Evolutionary conservation across 352 stramenopile species (phyloP), one percentile per base, ranked within the genome.

Genomic region (Paralagenidium karlingii): DNA sequence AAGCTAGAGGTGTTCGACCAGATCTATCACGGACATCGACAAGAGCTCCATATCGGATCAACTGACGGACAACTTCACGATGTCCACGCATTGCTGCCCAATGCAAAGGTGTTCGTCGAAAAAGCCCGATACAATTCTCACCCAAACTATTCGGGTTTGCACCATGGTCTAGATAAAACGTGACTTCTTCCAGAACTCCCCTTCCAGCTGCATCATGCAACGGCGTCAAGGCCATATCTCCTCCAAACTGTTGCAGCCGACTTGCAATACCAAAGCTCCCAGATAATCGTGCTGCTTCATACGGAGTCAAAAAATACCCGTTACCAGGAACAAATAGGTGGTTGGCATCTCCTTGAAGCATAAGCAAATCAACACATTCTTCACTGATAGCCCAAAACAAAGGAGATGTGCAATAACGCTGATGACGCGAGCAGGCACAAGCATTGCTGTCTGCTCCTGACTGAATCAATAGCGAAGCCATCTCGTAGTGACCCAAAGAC

Each of bases 21-120:
- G 87, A 82, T 1, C 68, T 52, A 41, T 91, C 77, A 10, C 55
- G 52, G 1, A 66, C 61, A 13, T 91, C 19, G 47, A 56, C 20
- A 90, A 39, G 30, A 90, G 44, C 12, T 82, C 31, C 8, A 47
- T n/a, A n/a, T n/a, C n/a, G n/a, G n/a, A n/a, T n/a, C n/a, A n/a
- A n/a, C n/a, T n/a, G n/a, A n/a, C n/a, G n/a, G 43, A 1, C 86
- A 66, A 8, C 81, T 60, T 0, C 62, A 49, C 0, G n/a, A n/a
- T 87, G 55, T 2, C 76, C 76, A 45, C 76, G 73, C 43, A 90
- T 87, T 5, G 76, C 76, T 12, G 76, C 70, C 75, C 75, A 89
- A 29, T 89, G 75, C 8, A 89, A 60, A 5, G 75, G 75, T 2
- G 69, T 85, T 9, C 75, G 71, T 9, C 56, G 49, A 37, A 82